Base-by-base conservation (phyloP, 352 stramenopile species). In the Peronospora tabacina region DNA sequence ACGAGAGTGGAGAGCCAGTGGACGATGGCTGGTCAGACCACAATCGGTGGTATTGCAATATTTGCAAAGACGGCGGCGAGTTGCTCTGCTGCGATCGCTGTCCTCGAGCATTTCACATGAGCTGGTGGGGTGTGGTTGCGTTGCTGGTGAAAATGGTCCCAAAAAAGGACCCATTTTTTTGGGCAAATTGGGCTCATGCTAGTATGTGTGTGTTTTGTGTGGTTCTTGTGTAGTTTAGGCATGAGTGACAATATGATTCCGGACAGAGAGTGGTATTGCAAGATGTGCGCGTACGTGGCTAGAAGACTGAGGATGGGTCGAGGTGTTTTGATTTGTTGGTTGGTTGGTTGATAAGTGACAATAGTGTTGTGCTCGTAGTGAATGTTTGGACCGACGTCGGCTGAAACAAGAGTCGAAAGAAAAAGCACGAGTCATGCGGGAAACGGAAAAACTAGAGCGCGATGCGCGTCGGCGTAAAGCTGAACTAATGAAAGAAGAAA, bases 81-180 rank as follows among this genome's bases (percentile, higher is more conserved):
- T 44, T 97, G 38, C 61, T 96, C 20, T 95, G 82, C 49, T 98
- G 94, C 55, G 86, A 94, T 44, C 82, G 81, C 13, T 98, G 94
- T 58, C 91, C 91, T 11, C 61, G 90, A 45, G 78, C 88, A 13
- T 98, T 96, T 74, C 94, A 98, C 61, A 90, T 90, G 80, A 87
- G 64, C 52, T 94, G 82, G 68, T 84, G 44, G 22, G 66, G 51
- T 19, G 10, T 44, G n/a, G 16, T 13, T 46, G 16, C 11, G 38
- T 26, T 3, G n/a, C n/a, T 26, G 7, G 22, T 26, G 5, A 26
- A 26, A 26, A 7, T 26, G 22, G n/a, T n/a, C n/a, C 22, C 4
- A 3, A 26, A 26, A 26, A 26, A 0, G 22, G 22, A 5, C 7
- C 22, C 5, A 22, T 22, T 22, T 22, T 22, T 26, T 26, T 26